Evolutionary conservation across 176 grass and related monocot species (phyloP), one percentile per base, ranked within the genome.

Genomic region (Bromus sterilis): DNA sequence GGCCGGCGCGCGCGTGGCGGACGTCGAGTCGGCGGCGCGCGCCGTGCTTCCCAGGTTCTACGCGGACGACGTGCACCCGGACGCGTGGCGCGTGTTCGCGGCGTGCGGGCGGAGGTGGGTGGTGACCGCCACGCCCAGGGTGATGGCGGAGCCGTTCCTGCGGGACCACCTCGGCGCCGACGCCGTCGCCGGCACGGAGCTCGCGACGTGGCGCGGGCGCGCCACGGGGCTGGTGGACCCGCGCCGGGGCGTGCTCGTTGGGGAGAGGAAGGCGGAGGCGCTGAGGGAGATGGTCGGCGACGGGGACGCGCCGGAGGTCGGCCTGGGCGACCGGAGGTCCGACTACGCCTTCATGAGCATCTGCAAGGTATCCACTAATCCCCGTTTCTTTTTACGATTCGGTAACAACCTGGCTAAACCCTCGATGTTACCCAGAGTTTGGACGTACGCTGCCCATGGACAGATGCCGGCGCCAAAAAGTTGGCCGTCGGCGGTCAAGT

Each of bases 11-110:
- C 86, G 90, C 55, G 78, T 89, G 16, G 75, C 90, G 2, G 83
- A 80, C 71, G 15, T 96, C 58, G 83, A 93, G 88, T 88, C 88
- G 9, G 88, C 75, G 13, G 93, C 93, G 20, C 87, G 74, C 36
- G 85, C 90, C 40, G 85, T 89, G 23, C 88, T 96, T 61, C 93
- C 93, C n/a, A 86, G 59, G 84, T 96, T 96, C 85, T 96, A 88
- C 73, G 66, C 89, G 6, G 69, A 23, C 37, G 88, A 93, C 75
- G 83, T 97, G 76, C 82, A 74, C 62, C 59, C 33, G 29, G 76
- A 18, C n/a, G 84, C 90, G 25, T 89, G 85, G 75, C 74, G 79
- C 26, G 80, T 85, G 25, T 89, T 97, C 53, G 61, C 77, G 9
- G 66, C 74, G 18, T 76, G 74, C 67, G 78, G 75, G 0, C 51